Evolutionary conservation across 2,329 filamentous ascomycete species (phyloP), one percentile per base, ranked within the genome.

Genomic region (Colletotrichum aenigma): DNA sequence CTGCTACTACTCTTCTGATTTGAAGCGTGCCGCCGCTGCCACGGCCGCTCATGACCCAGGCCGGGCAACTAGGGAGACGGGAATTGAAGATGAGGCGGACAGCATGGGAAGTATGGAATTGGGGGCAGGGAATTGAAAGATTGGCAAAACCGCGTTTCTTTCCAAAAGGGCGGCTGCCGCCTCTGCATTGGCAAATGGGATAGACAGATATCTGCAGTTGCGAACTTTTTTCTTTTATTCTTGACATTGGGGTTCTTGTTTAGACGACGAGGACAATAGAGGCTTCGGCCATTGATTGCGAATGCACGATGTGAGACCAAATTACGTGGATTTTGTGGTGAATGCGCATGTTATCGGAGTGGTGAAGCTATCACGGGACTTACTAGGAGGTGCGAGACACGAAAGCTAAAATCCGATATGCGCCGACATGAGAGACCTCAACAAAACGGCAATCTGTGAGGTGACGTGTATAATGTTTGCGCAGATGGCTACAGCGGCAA

Each of bases 191-290:
- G 55, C 55, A 71, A 65, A 68, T 73, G 73, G 73, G 70, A 75
- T 60, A 75, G 73, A 75, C 34, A 64, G 62, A 67, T 72, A 72
- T 75, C 62, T 72, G 70, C 56, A 64, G 70, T 30, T 71, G 72
- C 72, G 28, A 72, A n/a, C 9, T 28, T 36, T 66, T 72, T 62
- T 26, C 30, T 52, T 66, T 61, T 32, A 64, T n/a, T 38, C 21
- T 24, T 30, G n/a, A 26, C 5, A 56, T 26, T 58, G 55, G 71
- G n/a, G 26, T 34, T 66, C 28, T 75, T 75, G 52, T 71, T 62
- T 75, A 75, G 73, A 75, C 67, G 69, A 75, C 55, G 62, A 75
- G 68, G 72, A 72, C 73, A 75, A 75, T 75, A 75, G 73, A 75
- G 73, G 72, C 72, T 55, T 36, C 15, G 60, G 72, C 68, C 72